Percentiles rank a stretch among this genome's conserved stretches.
Evolutionary conservation across 371 early-diverging fungal genomes (phyloP).

Genomic region (Saksenaea vasiformis): DNA sequence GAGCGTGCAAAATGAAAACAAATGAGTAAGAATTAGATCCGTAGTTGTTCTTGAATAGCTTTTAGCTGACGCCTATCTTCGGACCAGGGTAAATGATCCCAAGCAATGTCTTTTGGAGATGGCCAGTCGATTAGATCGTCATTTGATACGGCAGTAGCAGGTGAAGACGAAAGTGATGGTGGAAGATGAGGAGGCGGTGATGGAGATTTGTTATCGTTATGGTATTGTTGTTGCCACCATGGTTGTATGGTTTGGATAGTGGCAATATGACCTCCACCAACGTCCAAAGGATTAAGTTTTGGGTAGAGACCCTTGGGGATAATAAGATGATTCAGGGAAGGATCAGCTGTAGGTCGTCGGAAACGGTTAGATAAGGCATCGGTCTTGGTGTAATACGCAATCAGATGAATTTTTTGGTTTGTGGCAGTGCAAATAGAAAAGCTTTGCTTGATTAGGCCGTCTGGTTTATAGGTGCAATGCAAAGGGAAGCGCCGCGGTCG

Average conservation of each 20-base stretch:
- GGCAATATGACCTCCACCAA: constrained; percentile 39
- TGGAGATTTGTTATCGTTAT: not conserved
- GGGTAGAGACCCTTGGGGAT: constrained; percentile 64
- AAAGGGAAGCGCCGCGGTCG: constrained; percentile 27
- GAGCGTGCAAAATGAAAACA: constrained; percentile 1
- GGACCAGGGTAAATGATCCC: constrained; percentile 36
- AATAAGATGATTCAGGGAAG: constrained; percentile 36
- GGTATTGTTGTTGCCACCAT: constrained; percentile 24
- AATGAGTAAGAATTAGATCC: not conserved
- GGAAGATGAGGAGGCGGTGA: constrained; percentile 23
- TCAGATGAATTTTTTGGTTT: constrained; percentile 81
- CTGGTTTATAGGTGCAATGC: constrained; percentile 56
- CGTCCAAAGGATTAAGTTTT: constrained; percentile 48
- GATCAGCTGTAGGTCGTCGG: constrained; percentile 48
- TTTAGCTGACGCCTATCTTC: constrained; percentile 23
- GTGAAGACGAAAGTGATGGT: constrained; percentile 34
- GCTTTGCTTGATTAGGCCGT: constrained; percentile 85
- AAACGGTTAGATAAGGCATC: constrained; percentile 64
- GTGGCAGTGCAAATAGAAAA: constrained; percentile 79
- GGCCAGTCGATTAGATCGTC: constrained; percentile 28
- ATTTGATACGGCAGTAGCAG: constrained; percentile 24
- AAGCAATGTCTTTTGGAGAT: constrained; percentile 33
- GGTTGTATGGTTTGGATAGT: constrained; percentile 29
- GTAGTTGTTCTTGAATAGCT: constrained; percentile 17
- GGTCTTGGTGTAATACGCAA: constrained; percentile 81